Percentiles rank a stretch among this genome's conserved stretches.
Evolutionary conservation across 306 rosid genomes (phyloP).

Genomic region (Glycine tomentella): DNA sequence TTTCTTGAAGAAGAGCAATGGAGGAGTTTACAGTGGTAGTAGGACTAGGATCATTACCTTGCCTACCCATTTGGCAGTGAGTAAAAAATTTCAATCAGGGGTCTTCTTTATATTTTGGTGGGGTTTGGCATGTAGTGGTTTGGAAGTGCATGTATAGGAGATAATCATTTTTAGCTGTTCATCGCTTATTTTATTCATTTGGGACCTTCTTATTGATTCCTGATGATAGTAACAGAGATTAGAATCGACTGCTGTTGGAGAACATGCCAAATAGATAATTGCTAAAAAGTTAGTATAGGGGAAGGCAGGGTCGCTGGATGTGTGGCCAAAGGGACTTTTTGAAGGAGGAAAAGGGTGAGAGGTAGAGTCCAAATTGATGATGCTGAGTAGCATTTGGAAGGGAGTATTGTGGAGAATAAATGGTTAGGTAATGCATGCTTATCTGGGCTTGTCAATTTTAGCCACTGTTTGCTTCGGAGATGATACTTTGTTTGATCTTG

Average conservation of each 20-base stretch:
- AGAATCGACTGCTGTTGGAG: slow-evolving; percentile 66
- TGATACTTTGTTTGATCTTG: slow-evolving; percentile 44
- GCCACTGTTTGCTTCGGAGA: not conserved
- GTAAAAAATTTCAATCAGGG: slow-evolving; percentile 36
- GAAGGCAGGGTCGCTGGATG: slow-evolving; percentile 51
- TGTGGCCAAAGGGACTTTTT: slow-evolving; percentile 70
- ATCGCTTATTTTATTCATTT: slow-evolving; percentile 46
- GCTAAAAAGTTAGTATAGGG: slow-evolving; percentile 60
- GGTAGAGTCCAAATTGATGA: slow-evolving; percentile 64
- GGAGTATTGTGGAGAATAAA: slow-evolving; percentile 68
- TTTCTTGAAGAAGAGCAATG: slow-evolving; percentile 92
- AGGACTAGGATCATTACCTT: slow-evolving; percentile 66
- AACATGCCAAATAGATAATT: slow-evolving; percentile 62
- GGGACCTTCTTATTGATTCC: slow-evolving; percentile 50
- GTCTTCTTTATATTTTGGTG: slow-evolving; percentile 52
- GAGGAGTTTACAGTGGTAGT: slow-evolving; percentile 67
- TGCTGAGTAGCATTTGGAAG: slow-evolving; percentile 82
- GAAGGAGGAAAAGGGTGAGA: slow-evolving; percentile 55
- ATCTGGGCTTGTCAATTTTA: slow-evolving; percentile 41
- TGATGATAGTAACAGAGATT: slow-evolving; percentile 58
- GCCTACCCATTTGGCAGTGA: slow-evolving; percentile 73
- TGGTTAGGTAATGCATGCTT: slow-evolving; percentile 82
- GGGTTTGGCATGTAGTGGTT: slow-evolving; percentile 56
- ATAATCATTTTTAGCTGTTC: slow-evolving; percentile 51
- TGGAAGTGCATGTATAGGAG: slow-evolving; percentile 61